Conservation (phyloP, 805 yeast genomes). For the Cyberlindnera mississippiensis region DNA sequence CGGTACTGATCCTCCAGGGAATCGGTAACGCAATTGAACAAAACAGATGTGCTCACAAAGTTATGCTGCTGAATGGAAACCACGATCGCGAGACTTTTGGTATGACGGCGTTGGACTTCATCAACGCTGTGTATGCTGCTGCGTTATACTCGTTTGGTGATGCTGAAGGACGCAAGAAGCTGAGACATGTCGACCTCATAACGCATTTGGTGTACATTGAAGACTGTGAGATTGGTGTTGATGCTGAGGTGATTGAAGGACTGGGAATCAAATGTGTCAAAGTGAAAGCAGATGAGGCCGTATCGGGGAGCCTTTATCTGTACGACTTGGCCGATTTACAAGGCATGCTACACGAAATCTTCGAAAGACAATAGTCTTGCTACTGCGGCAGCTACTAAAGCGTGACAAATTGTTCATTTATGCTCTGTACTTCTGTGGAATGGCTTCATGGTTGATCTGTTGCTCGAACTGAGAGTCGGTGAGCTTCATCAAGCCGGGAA, state of each 20-base stretch:
- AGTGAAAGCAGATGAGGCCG: slow-evolving; percentile 28
- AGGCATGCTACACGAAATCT: slow-evolving; percentile 19
- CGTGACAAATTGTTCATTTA: no score
- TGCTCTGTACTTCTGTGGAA: slow-evolving; percentile 35
- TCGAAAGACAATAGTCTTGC: not conserved
- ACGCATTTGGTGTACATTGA: slow-evolving; percentile 61
- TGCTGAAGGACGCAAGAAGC: not conserved
- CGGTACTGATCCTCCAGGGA: slow-evolving; percentile 71
- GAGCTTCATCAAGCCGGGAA: slow-evolving; percentile 36
- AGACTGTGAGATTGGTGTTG: slow-evolving; percentile 48
- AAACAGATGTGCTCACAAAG: slow-evolving; percentile 38
- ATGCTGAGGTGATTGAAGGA: slow-evolving; percentile 34
- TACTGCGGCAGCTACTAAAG: no score
- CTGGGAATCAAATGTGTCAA: slow-evolving; percentile 46
- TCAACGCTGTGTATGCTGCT: slow-evolving; percentile 52
- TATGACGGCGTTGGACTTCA: slow-evolving; percentile 55
- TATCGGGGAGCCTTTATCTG: slow-evolving; percentile 22
- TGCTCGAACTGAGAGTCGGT: slow-evolving; percentile 38
- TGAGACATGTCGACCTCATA: slow-evolving; percentile 44
- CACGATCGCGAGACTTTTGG: slow-evolving; percentile 78
- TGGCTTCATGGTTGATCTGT: slow-evolving; percentile 32
- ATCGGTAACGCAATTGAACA: slow-evolving; percentile 56
- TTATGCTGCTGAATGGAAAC: slow-evolving; percentile 69
- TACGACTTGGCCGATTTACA: slow-evolving; percentile 44
- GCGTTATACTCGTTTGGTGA: slow-evolving; percentile 44